Evolutionary conservation across 768 basidiomycete genomes (phyloP).

Genomic region (Tulasnella calospora): DNA sequence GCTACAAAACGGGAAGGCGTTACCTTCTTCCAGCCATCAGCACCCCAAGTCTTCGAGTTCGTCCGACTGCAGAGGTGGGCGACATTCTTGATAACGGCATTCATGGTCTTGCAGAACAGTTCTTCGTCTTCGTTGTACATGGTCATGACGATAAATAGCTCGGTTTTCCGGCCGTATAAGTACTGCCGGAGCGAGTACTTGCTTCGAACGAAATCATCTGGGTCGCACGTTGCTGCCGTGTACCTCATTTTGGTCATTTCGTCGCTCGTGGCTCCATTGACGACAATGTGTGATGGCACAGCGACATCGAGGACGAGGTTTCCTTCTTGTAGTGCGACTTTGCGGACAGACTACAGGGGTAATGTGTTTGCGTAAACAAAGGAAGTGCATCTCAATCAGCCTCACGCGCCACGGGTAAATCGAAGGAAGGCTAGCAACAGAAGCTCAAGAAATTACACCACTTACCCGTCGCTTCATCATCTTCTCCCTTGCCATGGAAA

Average conservation of each 20-base stretch:
- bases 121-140: constrained; percentile 68
- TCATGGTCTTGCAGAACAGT: constrained; percentile 76
- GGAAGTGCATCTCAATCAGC: not conserved
- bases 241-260: constrained; percentile 83
- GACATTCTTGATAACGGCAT: constrained; percentile 82
- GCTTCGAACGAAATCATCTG: constrained; percentile 68
- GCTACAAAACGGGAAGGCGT: not conserved
- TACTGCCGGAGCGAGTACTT: constrained; percentile 77
- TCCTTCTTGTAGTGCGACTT: constrained; percentile 74
- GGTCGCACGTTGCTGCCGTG: constrained; percentile 80
- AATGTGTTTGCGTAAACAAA: not conserved
- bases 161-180: constrained; percentile 73
- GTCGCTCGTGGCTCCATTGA: constrained; percentile 57
- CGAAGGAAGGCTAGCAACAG: constrained; percentile 24
- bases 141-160: constrained; percentile 93
- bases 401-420: not conserved
- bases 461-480: constrained; percentile 65
- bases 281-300: constrained; percentile 73
- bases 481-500: constrained; percentile 66
- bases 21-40: constrained; percentile 78
- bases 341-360: constrained; percentile 50
- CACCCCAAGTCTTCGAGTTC: constrained; percentile 77
- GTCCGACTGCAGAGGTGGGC: constrained; percentile 67
- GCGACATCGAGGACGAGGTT: constrained; percentile 81
- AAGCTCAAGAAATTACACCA: constrained; percentile 20